A percentile compares a stretch with the other conserved stretches of the same genome.
Conservation (phyloP, 257 asterid genomes). For the Petunia secreta region DNA sequence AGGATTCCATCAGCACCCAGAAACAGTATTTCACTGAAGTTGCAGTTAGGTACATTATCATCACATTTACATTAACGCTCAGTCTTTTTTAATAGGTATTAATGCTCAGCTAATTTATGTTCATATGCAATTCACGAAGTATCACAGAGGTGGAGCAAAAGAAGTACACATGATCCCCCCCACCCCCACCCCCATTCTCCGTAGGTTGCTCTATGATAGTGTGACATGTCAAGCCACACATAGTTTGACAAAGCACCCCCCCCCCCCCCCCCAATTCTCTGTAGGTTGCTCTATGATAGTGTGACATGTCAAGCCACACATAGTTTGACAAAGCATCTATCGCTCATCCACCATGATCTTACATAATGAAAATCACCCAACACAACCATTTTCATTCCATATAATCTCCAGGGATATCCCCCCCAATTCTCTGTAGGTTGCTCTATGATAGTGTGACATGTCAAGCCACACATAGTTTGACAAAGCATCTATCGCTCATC, state of each 20-base stretch:
- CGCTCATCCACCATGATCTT: not conserved
- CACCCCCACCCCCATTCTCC: too few species aligned
- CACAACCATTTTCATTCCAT: not conserved
- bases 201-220: not conserved
- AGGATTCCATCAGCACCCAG: slow-evolving; percentile 18
- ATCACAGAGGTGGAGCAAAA: not conserved
- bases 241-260: slow-evolving; percentile 8
- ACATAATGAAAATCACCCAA: not conserved
- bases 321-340: slow-evolving; percentile 10
- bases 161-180: not conserved
- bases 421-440: not conserved
- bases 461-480: not conserved
- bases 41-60: not conserved
- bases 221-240: not conserved
- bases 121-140: not conserved
- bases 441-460: not conserved
- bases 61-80: not conserved
- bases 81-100: too few species aligned
- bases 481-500: not conserved
- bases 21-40: slow-evolving; percentile 18
- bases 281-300: not conserved
- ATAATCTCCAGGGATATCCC: not conserved
- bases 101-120: not conserved
- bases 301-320: not conserved
- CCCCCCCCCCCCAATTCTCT: too few species aligned